Conservation (phyloP, 192 early-diverging fungal species). For the Linderina pennispora region DNA sequence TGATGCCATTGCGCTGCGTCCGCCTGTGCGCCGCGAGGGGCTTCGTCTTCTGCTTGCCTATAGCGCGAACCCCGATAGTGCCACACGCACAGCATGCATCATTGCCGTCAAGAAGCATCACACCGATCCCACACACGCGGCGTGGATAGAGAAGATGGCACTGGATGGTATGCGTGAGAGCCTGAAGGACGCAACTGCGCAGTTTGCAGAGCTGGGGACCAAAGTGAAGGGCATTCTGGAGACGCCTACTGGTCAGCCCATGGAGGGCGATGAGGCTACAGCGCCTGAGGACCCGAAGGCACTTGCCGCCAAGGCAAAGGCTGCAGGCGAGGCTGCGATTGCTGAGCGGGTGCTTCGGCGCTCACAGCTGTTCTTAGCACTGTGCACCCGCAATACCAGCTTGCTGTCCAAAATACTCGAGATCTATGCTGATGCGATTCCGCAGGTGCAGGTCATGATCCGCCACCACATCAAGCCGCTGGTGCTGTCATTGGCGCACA, state of each 20-base stretch:
- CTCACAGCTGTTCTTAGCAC: conserved; percentile 31
- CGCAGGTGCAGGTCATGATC: conserved; percentile 11
- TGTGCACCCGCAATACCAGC: conserved; percentile 37
- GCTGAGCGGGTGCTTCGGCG: conserved; percentile 14
- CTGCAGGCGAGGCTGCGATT: conserved; percentile 13
- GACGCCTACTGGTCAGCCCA: too few species aligned
- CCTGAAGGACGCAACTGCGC: conserved; percentile 2
- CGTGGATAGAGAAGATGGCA: conserved; percentile 23
- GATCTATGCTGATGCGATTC: conserved; percentile 5
- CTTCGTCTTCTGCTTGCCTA: conserved; percentile 28
- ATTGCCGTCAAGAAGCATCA: conserved; percentile 35
- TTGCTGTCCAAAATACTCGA: conserved; percentile 19
- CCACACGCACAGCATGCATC: conserved; percentile 36
- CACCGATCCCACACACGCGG: conserved; percentile 1
- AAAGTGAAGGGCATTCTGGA: background rate
- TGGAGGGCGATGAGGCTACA: background rate
- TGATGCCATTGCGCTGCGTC: conserved; percentile 37
- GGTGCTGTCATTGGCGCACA: conserved; percentile 14
- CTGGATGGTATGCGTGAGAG: conserved; percentile 6
- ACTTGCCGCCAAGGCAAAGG: conserved; percentile 6
- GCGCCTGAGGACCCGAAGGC: conserved; percentile 10
- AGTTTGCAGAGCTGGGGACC: background rate
- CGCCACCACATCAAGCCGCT: conserved; percentile 30
- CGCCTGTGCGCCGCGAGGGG: conserved; percentile 24
- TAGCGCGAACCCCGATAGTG: conserved; percentile 20